These are phyloP conservation scores for Dillenia suffruticosa DNA, from an alignment of 164 flowering plant species.

Conservation along the genomic window DNA sequence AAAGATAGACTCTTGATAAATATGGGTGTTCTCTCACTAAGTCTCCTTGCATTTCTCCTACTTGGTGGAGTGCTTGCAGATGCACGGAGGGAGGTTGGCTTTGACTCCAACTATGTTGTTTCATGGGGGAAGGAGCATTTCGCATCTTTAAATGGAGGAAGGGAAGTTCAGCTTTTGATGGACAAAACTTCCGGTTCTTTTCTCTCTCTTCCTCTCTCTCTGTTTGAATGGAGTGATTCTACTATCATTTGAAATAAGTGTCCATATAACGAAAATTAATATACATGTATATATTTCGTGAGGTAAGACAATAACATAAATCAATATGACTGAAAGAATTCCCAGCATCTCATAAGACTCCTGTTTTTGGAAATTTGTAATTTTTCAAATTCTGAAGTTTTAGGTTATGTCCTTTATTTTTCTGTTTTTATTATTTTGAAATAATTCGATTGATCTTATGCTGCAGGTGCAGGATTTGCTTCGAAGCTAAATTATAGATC, in stretches of 20 bases:
- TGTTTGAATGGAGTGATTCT: neutral
- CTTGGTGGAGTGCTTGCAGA: slow-evolving; percentile 5
- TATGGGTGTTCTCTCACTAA: neutral
- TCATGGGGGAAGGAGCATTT: slow-evolving; percentile 42
- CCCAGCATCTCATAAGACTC: too few relatives aligned
- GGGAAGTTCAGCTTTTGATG: slow-evolving; percentile 43
- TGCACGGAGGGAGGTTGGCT: slow-evolving; percentile 1
- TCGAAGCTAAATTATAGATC: slow-evolving; percentile 45
- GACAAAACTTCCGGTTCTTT: slow-evolving; percentile 34
- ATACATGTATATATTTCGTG: neutral
- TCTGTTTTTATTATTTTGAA: neutral
- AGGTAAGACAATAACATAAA: neutral
- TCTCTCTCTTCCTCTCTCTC: neutral
- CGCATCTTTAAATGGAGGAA: slow-evolving; percentile 25
- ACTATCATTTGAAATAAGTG: too few relatives aligned
- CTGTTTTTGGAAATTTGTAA: neutral
- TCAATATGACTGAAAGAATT: too few relatives aligned
- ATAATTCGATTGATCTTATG: too few relatives aligned
- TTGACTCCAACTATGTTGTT: slow-evolving; percentile 32
- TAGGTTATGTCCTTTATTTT: neutral
- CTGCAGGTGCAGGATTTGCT: slow-evolving; percentile 51
- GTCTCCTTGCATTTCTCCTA: slow-evolving; percentile 3
- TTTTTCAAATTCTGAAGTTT: neutral
- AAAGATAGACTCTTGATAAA: neutral
- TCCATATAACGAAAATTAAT: neutral